Conservation (phyloP, 2,329 filamentous ascomycete genomes). For the Xylariaceae sp. region DNA sequence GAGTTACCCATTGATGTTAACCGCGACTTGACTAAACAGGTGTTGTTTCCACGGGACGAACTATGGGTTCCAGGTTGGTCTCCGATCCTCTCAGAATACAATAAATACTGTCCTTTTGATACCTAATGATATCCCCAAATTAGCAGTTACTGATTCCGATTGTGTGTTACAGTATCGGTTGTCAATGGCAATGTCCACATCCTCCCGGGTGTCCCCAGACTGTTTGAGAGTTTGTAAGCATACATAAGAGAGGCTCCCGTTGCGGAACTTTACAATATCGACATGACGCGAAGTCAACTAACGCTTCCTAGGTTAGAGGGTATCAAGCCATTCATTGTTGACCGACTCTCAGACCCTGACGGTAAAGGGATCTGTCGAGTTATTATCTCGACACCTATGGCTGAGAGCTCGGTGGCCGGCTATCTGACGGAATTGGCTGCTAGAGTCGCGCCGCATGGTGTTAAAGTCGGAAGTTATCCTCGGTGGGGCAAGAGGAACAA, state of each 20-base stretch:
- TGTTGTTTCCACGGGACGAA: constrained; percentile 74
- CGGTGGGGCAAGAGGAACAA: constrained; percentile 85
- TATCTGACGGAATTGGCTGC: constrained; percentile 79
- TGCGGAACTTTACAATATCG: no score
- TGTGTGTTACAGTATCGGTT: constrained; percentile 70
- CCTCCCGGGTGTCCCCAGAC: constrained; percentile 79
- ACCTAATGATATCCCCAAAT: no score
- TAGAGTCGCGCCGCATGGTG: constrained; percentile 68
- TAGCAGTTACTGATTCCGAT: no score
- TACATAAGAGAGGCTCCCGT: background rate
- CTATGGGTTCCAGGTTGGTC: constrained; percentile 98
- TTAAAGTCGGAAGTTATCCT: constrained; percentile 96
- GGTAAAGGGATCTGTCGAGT: constrained; percentile 78
- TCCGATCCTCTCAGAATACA: no score
- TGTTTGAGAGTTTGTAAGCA: constrained; percentile 53
- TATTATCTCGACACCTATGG: constrained; percentile 80
- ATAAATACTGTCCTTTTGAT: no score
- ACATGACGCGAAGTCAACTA: background rate
- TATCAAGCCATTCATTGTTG: constrained; percentile 67
- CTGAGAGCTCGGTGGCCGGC: constrained; percentile 80
- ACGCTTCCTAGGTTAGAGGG: constrained; percentile 58
- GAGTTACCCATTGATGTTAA: constrained; percentile 73
- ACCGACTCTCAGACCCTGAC: constrained; percentile 73
- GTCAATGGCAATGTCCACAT: constrained; percentile 95
- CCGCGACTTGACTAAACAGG: constrained; percentile 65